Evolutionary conservation across 345 rosid genomes (phyloP).

Genomic region (Eutrema yunnanense): DNA sequence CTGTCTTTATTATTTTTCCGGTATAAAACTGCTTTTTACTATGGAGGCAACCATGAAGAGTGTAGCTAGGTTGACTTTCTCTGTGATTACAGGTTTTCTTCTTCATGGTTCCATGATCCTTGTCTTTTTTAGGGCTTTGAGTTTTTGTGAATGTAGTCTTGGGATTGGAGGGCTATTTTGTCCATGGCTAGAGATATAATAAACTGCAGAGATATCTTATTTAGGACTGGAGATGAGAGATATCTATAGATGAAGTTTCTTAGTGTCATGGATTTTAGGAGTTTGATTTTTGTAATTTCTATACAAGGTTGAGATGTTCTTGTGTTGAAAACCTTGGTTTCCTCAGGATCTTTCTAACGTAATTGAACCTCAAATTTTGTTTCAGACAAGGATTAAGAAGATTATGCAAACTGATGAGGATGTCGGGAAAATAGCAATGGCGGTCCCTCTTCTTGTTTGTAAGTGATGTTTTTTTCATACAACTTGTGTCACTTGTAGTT

Average conservation of each 20-base stretch:
- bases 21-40: background rate
- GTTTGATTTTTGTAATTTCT: background rate
- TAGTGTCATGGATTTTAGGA: background rate
- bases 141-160: background rate
- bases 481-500: background rate
- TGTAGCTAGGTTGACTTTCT: background rate
- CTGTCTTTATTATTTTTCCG: too few relatives aligned
- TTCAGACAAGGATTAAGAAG: conserved; percentile 65
- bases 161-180: background rate
- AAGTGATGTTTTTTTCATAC: conserved; percentile 24
- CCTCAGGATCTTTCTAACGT: background rate
- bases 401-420: conserved; percentile 85
- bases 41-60: background rate
- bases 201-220: background rate
- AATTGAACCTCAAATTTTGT: background rate
- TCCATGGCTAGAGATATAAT: background rate
- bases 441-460: conserved; percentile 78
- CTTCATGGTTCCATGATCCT: conserved; percentile 1
- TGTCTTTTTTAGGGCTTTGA: conserved; percentile 7
- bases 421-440: conserved; percentile 76
- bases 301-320: background rate
- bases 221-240: background rate
- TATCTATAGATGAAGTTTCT: background rate
- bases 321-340: background rate
- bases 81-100: background rate